phyloP scores from a whole-genome alignment of 306 rosid species.

The Inga laurina region DNA sequence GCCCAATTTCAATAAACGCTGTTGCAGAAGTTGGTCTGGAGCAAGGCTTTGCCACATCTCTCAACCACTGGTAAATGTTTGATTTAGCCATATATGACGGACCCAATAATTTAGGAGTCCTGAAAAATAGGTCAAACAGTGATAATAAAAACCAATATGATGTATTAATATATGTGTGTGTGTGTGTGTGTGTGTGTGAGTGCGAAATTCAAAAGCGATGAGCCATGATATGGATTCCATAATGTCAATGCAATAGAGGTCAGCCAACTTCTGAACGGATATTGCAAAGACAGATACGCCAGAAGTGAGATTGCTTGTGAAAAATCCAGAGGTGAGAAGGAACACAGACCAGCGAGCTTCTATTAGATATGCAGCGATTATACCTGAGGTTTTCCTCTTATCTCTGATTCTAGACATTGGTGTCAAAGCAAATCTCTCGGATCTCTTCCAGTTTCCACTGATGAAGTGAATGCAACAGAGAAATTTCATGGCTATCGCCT shows the following conservation, averaged over 20 bases:
- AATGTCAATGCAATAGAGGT: not conserved
- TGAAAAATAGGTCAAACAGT: conserved; percentile 42
- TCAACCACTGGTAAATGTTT: conserved; percentile 47
- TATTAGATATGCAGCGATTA: too few species aligned
- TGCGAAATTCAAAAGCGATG: not conserved
- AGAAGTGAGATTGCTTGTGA: not conserved
- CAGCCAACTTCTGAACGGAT: not conserved
- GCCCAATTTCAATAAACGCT: conserved; percentile 32
- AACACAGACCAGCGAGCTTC: not conserved
- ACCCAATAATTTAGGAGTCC: conserved; percentile 39
- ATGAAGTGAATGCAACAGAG: not conserved
- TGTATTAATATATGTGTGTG: too few species aligned
- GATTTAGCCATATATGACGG: conserved; percentile 32
- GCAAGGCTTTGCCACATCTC: conserved; percentile 9
- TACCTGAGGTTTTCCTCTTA: too few species aligned
- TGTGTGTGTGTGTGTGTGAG: too few species aligned
- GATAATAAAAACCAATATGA: conserved; percentile 42
- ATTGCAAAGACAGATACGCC: not conserved
- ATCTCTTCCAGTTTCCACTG: too few species aligned
- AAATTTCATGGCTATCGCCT: not conserved
- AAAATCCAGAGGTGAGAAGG: not conserved
- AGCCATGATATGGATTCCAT: conserved; percentile 10
- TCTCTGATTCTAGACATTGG: too few species aligned
- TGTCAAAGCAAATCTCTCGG: not conserved
- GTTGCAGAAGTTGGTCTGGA: conserved; percentile 44